Conservation (phyloP, 1,284 basidiomycete genomes). For the Tilletiopsis washingtonensis region DNA sequence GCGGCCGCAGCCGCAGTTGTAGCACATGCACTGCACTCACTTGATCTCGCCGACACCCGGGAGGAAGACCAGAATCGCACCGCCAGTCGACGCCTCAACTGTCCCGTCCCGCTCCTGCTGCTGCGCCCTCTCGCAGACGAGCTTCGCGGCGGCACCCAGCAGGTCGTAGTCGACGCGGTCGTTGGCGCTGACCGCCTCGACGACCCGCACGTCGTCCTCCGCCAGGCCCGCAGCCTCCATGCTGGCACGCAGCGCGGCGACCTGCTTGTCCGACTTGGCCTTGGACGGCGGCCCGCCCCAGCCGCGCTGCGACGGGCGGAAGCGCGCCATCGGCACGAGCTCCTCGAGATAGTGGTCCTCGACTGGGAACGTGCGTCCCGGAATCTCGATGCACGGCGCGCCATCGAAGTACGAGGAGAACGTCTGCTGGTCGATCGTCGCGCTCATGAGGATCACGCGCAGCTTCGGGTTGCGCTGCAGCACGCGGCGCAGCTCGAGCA, state of each 20-base stretch:
- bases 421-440: slow-evolving; percentile 28
- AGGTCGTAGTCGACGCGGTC: slow-evolving; percentile 72
- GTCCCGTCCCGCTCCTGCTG: slow-evolving; percentile 52
- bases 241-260: slow-evolving; percentile 52
- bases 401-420: slow-evolving; percentile 45
- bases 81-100: slow-evolving; percentile 25
- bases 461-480: slow-evolving; percentile 63
- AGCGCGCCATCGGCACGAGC: slow-evolving; percentile 18
- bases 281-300: slow-evolving; percentile 13
- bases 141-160: slow-evolving; percentile 58
- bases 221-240: slow-evolving; percentile 56
- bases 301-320: slow-evolving; percentile 41
- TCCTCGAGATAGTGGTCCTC: slow-evolving; percentile 44
- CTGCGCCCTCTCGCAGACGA: slow-evolving; percentile 49
- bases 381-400: slow-evolving; percentile 74
- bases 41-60: slow-evolving; percentile 56
- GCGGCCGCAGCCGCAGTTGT: background rate
- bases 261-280: slow-evolving; percentile 44
- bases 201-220: slow-evolving; percentile 54
- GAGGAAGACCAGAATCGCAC: slow-evolving; percentile 72
- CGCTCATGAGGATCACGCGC: slow-evolving; percentile 60
- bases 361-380: slow-evolving; percentile 54
- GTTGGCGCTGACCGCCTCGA: slow-evolving; percentile 60
- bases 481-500: slow-evolving; percentile 73
- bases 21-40: background rate